Conservation (phyloP, 495 filamentous ascomycete genomes). For the Penicillium bovifimosum region DNA sequence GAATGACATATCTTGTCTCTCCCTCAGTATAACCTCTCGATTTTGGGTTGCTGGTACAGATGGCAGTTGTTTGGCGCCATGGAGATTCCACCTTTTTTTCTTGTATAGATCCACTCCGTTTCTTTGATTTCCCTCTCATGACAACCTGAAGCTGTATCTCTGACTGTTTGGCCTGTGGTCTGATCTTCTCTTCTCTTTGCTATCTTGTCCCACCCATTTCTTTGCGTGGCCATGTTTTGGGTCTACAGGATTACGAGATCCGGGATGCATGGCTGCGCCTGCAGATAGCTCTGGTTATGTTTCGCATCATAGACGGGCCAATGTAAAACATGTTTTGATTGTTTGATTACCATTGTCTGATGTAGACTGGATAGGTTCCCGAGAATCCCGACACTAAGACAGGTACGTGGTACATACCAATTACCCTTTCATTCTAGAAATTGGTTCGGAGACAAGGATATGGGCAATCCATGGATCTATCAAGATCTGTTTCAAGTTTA, state of each 20-base stretch:
- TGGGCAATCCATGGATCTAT: neutral
- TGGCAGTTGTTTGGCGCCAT: conserved; percentile 41
- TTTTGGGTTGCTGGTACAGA: conserved; percentile 32
- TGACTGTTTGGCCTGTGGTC: conserved; percentile 20
- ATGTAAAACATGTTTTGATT: conserved; percentile 41
- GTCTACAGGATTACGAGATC: conserved; percentile 14
- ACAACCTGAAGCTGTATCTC: conserved; percentile 27
- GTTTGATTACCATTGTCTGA: too few relatives aligned
- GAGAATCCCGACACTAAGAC: too few relatives aligned
- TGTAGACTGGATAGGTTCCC: too few relatives aligned
- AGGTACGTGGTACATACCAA: too few relatives aligned
- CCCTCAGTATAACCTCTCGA: conserved; percentile 28
- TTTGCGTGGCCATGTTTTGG: conserved; percentile 23
- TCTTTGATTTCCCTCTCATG: conserved; percentile 22
- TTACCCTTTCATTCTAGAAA: too few relatives aligned
- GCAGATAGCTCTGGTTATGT: conserved; percentile 31
- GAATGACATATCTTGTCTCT: conserved; percentile 30
- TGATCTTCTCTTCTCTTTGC: conserved; percentile 20
- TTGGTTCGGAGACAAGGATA: neutral
- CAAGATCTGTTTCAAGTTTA: too few relatives aligned
- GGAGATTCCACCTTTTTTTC: conserved; percentile 33
- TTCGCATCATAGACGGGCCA: conserved; percentile 44
- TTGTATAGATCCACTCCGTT: conserved; percentile 45
- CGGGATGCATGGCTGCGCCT: conserved; percentile 28
- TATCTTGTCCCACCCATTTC: conserved; percentile 24